Evolutionary conservation across 2,329 filamentous ascomycete genomes (phyloP).

Genomic region (Trichoderma atroviride): DNA sequence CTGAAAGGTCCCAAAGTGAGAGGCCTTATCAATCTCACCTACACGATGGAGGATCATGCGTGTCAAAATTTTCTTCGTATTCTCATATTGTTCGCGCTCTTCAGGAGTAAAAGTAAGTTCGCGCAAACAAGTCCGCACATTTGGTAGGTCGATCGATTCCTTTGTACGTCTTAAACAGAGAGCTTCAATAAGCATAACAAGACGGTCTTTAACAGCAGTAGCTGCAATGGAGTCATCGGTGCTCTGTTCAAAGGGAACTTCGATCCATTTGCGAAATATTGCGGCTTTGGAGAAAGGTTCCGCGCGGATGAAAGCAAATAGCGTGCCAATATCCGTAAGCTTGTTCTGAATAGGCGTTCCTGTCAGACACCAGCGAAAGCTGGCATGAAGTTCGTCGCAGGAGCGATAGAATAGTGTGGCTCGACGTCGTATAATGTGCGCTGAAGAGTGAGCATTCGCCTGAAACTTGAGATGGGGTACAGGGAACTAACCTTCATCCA

Average conservation of each 20-base stretch:
- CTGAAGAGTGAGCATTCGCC: conserved; percentile 34
- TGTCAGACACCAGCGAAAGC: conserved; percentile 55
- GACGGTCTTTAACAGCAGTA: conserved; percentile 35
- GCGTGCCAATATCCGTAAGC: conserved; percentile 54
- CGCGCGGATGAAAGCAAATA: conserved; percentile 52
- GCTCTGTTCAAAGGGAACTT: conserved; percentile 41
- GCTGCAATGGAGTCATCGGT: conserved; percentile 30
- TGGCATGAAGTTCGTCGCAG: conserved; percentile 45
- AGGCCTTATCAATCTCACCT: conserved; percentile 39
- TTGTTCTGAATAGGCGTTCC: conserved; percentile 59
- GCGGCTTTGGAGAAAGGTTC: conserved; percentile 45
- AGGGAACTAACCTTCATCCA: conserved; percentile 49
- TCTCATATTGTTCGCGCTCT: conserved; percentile 37
- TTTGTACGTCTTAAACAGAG: conserved; percentile 48
- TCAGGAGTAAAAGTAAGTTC: conserved; percentile 8
- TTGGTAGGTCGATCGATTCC: conserved; percentile 44
- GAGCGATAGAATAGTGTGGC: conserved; percentile 49
- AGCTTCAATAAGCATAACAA: conserved; percentile 41
- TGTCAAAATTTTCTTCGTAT: conserved; percentile 42
- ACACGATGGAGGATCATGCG: conserved; percentile 44
- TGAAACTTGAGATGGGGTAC: background rate
- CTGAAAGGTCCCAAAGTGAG: conserved; percentile 50
- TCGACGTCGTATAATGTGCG: conserved; percentile 54
- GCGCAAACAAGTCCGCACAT: background rate
- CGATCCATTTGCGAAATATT: conserved; percentile 49